A percentile compares a stretch with the other conserved stretches of the same genome.
Evolutionary conservation across 768 basidiomycete species (phyloP).

Genomic region (Leccinum variicolor): DNA sequence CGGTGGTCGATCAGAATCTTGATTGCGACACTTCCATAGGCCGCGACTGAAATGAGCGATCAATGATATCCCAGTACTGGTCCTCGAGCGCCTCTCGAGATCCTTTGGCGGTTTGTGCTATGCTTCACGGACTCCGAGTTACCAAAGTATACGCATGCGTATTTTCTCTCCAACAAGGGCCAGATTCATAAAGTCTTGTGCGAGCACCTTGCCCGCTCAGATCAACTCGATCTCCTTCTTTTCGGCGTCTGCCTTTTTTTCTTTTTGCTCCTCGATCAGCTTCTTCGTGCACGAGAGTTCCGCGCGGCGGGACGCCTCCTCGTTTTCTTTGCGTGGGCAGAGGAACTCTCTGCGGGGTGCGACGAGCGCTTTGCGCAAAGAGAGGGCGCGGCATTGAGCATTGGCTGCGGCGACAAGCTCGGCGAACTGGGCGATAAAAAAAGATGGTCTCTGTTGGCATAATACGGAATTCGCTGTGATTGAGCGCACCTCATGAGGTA

Average conservation of each 20-base stretch:
- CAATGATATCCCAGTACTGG: slow-evolving; percentile 83
- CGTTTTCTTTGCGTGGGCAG: no score
- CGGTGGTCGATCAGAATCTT: slow-evolving; percentile 76
- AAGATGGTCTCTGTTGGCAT: slow-evolving; percentile 79
- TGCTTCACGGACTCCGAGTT: slow-evolving; percentile 66
- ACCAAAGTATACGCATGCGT: slow-evolving; percentile 70
- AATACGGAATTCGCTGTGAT: slow-evolving; percentile 85
- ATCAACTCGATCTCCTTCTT: no score
- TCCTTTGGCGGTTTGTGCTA: slow-evolving; percentile 70
- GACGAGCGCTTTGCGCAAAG: no score
- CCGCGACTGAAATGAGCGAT: slow-evolving; percentile 75
- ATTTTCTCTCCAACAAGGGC: slow-evolving; percentile 77
- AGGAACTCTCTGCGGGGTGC: no score
- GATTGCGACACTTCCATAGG: slow-evolving; percentile 87
- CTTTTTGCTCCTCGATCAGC: no score
- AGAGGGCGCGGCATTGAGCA: no score
- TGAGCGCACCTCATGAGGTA: slow-evolving; percentile 90
- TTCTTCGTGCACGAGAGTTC: no score
- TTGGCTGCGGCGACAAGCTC: no score
- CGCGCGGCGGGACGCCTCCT: no score
- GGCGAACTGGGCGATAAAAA: slow-evolving; percentile 39
- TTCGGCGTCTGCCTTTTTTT: no score
- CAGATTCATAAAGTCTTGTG: no score
- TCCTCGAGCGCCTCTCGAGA: slow-evolving; percentile 81
- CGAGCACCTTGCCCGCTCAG: no score